phyloP scores from a whole-genome alignment of 2,329 filamentous ascomycete genomes.

The Epichloe amarillans region DNA sequence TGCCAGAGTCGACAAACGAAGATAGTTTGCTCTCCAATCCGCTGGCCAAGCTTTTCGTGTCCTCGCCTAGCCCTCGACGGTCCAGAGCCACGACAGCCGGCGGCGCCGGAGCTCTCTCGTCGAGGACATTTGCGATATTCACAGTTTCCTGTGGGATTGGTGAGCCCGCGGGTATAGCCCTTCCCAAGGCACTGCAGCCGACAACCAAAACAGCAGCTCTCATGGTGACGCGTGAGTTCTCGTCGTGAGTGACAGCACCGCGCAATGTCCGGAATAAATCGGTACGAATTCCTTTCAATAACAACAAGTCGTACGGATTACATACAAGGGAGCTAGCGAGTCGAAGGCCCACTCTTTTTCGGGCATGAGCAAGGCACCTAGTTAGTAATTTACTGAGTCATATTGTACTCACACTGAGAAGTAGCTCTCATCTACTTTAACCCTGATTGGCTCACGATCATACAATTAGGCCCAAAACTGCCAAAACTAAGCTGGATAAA shows the following conservation, averaged over 20 bases:
- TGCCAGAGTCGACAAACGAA: constrained; percentile 46
- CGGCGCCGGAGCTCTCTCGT: constrained; percentile 12
- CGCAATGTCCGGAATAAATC: background rate
- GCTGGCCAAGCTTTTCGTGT: constrained; percentile 36
- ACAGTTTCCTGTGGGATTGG: background rate
- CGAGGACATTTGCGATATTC: background rate
- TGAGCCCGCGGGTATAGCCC: background rate
- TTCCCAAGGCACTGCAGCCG: background rate
- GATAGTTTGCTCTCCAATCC: constrained; percentile 42
- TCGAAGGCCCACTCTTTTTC: too few species aligned
- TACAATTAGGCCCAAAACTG: background rate
- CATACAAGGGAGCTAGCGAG: too few species aligned
- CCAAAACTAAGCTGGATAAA: too few species aligned
- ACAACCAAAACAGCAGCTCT: constrained; percentile 1
- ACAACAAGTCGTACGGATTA: too few species aligned
- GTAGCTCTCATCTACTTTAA: too few species aligned
- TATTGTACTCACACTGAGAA: too few species aligned
- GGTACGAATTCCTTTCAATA: too few species aligned
- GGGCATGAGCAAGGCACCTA: background rate
- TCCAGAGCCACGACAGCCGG: constrained; percentile 12
- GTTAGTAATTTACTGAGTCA: too few species aligned
- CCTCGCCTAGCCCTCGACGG: constrained; percentile 22
- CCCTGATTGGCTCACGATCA: too few species aligned
- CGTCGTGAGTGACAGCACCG: background rate
- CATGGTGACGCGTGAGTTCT: background rate